Percentiles rank a stretch among this genome's conserved stretches.
Evolutionary conservation across 192 early-diverging fungal species (phyloP).

Genomic region (Coemansia sp.): DNA sequence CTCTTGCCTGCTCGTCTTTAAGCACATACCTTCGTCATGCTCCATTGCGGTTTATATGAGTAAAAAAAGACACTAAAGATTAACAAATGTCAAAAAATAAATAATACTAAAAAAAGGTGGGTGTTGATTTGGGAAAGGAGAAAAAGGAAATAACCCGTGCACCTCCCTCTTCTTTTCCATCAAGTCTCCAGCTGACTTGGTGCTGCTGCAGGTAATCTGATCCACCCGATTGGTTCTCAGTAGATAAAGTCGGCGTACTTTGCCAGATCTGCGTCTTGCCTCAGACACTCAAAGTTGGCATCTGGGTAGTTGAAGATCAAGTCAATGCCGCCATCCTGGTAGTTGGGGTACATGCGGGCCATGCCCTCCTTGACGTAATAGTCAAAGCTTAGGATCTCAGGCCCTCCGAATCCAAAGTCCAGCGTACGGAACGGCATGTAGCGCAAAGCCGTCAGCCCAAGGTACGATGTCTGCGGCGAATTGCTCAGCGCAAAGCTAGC

Average conservation of each 20-base stretch:
- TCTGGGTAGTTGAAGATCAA: constrained; percentile 37
- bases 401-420: constrained; percentile 46
- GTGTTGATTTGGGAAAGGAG: not conserved
- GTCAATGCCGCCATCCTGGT: constrained; percentile 44
- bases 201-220: too few relatives aligned
- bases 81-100: not conserved
- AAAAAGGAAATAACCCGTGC: not conserved
- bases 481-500: constrained; percentile 31
- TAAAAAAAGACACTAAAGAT: not conserved
- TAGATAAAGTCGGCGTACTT: constrained; percentile 37
- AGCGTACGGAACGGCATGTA: constrained; percentile 33
- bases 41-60: constrained; percentile 24
- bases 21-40: constrained; percentile 27
- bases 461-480: constrained; percentile 24
- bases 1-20: not conserved
- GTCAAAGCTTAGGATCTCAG: constrained; percentile 25
- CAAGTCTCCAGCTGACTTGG: not conserved
- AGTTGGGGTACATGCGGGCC: constrained; percentile 27
- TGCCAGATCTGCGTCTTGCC: constrained; percentile 12
- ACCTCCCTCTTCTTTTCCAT: not conserved
- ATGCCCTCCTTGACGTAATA: constrained; percentile 40
- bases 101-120: not conserved
- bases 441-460: constrained; percentile 33
- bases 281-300: constrained; percentile 21
- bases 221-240: not conserved